phyloP scores from a whole-genome alignment of 2,329 filamentous ascomycete genomes.

The Fusarium proliferatum region DNA sequence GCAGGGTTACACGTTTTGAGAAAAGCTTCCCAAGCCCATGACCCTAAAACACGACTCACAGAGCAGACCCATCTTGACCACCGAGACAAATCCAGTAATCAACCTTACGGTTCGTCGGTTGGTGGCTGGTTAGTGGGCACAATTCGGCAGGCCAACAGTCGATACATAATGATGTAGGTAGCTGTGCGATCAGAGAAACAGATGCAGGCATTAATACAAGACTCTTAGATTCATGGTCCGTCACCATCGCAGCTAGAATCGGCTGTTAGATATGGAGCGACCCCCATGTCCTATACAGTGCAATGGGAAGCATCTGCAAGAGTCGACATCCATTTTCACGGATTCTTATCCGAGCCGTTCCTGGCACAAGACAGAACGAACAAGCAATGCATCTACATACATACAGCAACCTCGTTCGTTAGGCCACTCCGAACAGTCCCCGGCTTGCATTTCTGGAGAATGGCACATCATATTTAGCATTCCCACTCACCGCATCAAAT shows the following conservation, averaged over 20 bases:
- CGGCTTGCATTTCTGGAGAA: slow-evolving; percentile 35
- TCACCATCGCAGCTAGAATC: background rate
- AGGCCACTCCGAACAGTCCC: slow-evolving; percentile 19
- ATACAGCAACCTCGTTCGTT: slow-evolving; percentile 6
- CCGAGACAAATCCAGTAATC: slow-evolving; percentile 27
- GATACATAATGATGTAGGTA: background rate
- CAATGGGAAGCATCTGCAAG: slow-evolving; percentile 7
- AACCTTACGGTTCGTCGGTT: slow-evolving; percentile 2
- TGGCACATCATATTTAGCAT: slow-evolving; percentile 30
- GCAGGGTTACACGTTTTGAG: slow-evolving; percentile 41
- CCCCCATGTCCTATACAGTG: background rate
- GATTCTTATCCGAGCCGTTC: slow-evolving; percentile 23
- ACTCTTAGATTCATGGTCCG: slow-evolving; percentile 9
- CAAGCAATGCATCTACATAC: background rate
- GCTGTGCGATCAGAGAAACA: background rate
- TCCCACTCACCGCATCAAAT: slow-evolving; percentile 33
- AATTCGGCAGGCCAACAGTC: slow-evolving; percentile 24
- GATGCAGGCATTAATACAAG: slow-evolving; percentile 15
- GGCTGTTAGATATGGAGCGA: slow-evolving; percentile 4
- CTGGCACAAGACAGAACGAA: background rate
- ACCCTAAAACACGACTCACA: slow-evolving; percentile 20
- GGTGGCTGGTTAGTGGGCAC: slow-evolving; percentile 19
- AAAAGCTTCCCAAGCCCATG: slow-evolving; percentile 35
- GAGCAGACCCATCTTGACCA: slow-evolving; percentile 26
- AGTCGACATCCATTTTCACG: slow-evolving; percentile 31